Percentiles rank a stretch among this genome's conserved stretches.
Evolutionary conservation across 257 asterid species (phyloP).

Genomic region (Nicotiana otophora): DNA sequence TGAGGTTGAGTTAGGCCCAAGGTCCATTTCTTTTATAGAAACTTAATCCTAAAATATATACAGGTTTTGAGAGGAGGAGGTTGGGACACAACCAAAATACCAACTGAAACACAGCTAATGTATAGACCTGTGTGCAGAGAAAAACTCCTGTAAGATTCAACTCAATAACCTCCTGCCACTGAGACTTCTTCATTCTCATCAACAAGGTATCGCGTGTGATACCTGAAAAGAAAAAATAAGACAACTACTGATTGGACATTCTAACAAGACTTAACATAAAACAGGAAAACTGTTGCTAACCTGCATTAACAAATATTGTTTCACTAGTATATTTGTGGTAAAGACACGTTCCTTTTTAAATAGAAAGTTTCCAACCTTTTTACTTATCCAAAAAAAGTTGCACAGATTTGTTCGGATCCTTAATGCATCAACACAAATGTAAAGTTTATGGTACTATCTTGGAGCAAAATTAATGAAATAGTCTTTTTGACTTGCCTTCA

Average conservation of each 20-base stretch:
- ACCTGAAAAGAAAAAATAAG: constrained; percentile 43
- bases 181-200: constrained; percentile 94
- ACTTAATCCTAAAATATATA: not conserved
- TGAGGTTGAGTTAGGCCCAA: too few species aligned
- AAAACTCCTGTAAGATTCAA: constrained; percentile 93
- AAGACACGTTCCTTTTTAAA: not conserved
- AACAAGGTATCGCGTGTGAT: constrained; percentile 90
- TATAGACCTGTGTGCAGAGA: constrained; percentile 80
- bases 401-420: not conserved
- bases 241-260: not conserved
- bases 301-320: not conserved
- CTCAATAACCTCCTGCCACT: constrained; percentile 97
- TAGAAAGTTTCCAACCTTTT: not conserved
- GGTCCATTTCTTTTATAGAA: too few species aligned
- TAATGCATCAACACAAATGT: not conserved
- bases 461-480: not conserved
- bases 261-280: not conserved
- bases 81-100: constrained; percentile 1
- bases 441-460: not conserved
- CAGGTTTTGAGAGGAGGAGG: not conserved
- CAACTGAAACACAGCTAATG: not conserved
- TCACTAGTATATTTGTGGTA: not conserved
- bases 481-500: not conserved
- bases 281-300: not conserved
- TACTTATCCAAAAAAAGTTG: too few species aligned